Evolutionary conservation across 2,329 filamentous ascomycete species (phyloP), one percentile per base, ranked within the genome.

Genomic region (Colletotrichum gigasporum): DNA sequence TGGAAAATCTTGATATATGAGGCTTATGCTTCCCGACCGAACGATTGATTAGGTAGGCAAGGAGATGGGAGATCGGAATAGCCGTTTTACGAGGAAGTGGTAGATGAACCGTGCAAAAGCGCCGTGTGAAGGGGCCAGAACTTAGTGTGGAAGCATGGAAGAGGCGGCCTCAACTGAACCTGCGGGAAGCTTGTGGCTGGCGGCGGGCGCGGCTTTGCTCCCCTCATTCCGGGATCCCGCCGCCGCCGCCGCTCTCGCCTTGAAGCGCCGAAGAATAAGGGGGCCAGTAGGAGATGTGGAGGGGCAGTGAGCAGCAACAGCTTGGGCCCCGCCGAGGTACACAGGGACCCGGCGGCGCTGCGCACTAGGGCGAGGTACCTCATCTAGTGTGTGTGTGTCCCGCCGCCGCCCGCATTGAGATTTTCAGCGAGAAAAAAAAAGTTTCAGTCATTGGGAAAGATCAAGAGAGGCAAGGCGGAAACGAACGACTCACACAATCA

Each of bases 301-400:
- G 22, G n/a, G 5, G 26, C 22, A 18, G 42, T 14, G 34, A 4
- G 26, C 22, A 18, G 42, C n/a, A 24, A n/a, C 24, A 37, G 59
- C 59, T 58, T 42, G 53, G 53, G 45, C 59, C 59, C 45, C 59
- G 53, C 59, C 53, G 52, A 63, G 59, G 53, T 52, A 58, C 53
- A 5, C 4, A 47, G 37, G 62, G 61, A 55, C 50, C 35, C n/a
- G 32, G 54, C 53, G 16, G 44, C 35, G 20, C 44, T 50, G 39
- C 35, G 20, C 35, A 28, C 10, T 39, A 56, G 53, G 30, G 30
- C 20, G 53, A 45, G 30, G 32, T 24, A 28, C 24, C 14, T 51
- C n/a, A n/a, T n/a, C 32, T 48, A 26, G 42, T 56, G 52, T 42
- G 30, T 56, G 26, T 32, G 26, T 35, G 51, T 41, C 41, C 41